Evolutionary conservation across 108 stramenopile genomes (phyloP).

Genomic region (Fistulifera solaris): DNA sequence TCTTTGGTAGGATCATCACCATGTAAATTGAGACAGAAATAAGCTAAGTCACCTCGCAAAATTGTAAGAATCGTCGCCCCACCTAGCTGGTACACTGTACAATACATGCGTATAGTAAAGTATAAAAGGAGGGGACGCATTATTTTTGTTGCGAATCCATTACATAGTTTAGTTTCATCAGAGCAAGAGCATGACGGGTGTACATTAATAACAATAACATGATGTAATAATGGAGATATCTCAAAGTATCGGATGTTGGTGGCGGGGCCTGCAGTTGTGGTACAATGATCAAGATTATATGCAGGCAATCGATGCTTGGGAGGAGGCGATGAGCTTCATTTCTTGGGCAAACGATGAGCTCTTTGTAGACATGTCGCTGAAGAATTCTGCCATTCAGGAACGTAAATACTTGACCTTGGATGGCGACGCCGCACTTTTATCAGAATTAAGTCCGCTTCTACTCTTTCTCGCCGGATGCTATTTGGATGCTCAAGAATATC

Average conservation of each 20-base stretch:
- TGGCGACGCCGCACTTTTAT: conserved; percentile 9
- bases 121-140: too few relatives aligned
- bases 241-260: conserved; percentile 10
- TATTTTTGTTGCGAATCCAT: too few relatives aligned
- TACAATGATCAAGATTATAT: conserved; percentile 32
- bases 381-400: not conserved
- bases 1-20: conserved; percentile 21
- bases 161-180: too few relatives aligned
- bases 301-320: conserved; percentile 40
- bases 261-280: conserved; percentile 24
- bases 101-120: too few relatives aligned
- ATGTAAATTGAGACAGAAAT: too few relatives aligned
- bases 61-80: too few relatives aligned
- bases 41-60: too few relatives aligned
- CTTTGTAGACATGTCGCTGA: conserved; percentile 5
- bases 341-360: conserved; percentile 1
- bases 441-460: conserved; percentile 36
- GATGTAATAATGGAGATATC: not conserved
- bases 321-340: conserved; percentile 22
- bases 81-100: too few relatives aligned
- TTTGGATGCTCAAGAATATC: conserved; percentile 6
- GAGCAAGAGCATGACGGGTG: too few relatives aligned
- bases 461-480: conserved; percentile 34
- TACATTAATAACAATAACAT: too few relatives aligned
- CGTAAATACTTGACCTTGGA: not conserved